A percentile compares a stretch with the other conserved stretches of the same genome.
phyloP scores from a whole-genome alignment of 306 rosid genomes.

The Cucurbita argyrosperma region DNA sequence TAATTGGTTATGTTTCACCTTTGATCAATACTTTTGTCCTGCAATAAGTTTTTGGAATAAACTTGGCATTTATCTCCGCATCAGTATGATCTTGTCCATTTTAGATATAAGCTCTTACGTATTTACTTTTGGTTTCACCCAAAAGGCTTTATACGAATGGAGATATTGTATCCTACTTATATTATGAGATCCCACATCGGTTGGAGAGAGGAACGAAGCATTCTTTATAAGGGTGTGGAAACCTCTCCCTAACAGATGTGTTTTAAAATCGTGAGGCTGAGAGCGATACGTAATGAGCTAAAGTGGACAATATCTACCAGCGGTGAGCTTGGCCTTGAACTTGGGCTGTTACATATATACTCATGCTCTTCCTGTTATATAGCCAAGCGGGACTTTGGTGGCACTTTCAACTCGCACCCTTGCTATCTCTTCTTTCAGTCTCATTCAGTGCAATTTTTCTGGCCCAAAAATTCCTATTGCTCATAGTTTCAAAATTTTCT shows the following conservation, averaged over 20 bases:
- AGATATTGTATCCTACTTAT: not conserved
- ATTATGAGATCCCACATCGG: too few relatives aligned
- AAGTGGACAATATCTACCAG: too few relatives aligned
- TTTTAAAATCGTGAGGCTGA: too few relatives aligned
- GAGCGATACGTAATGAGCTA: too few relatives aligned
- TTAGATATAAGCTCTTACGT: not conserved
- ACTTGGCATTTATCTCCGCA: not conserved
- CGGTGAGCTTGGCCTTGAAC: too few relatives aligned
- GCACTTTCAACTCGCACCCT: not conserved
- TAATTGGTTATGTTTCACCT: not conserved
- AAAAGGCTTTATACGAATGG: too few relatives aligned
- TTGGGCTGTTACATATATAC: too few relatives aligned
- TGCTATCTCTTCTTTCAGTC: not conserved
- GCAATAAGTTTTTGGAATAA: not conserved
- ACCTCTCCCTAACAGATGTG: too few relatives aligned
- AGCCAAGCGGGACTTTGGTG: not conserved
- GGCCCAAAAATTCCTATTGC: not conserved
- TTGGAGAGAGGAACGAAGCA: too few relatives aligned
- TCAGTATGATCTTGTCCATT: not conserved
- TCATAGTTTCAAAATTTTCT: conserved; percentile 2
- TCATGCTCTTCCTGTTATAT: not conserved
- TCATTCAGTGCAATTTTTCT: not conserved
- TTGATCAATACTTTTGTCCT: not conserved
- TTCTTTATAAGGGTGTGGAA: too few relatives aligned
- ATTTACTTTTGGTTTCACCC: not conserved